A percentile compares a stretch with the other conserved stretches of the same genome.
Conservation (phyloP, 139 green algal genomes). For the Picochlorum sp. region DNA sequence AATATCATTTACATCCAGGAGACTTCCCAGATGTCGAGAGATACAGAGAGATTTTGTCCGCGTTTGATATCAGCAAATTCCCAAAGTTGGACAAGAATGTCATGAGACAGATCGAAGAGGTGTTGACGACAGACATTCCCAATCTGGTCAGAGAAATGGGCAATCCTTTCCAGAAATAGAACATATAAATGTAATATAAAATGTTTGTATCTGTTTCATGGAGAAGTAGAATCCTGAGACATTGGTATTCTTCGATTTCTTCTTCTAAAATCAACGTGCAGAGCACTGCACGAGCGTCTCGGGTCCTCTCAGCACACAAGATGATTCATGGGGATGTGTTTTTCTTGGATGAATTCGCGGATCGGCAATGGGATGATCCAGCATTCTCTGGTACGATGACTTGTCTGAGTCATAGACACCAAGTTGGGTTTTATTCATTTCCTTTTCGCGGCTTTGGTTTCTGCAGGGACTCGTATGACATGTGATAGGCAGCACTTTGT, state of each 20-base stretch:
- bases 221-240: too few species aligned
- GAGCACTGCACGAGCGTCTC: too few species aligned
- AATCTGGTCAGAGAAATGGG: conserved; percentile 78
- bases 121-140: conserved; percentile 79
- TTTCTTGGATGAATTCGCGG: conserved; percentile 77
- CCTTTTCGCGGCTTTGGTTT: not conserved
- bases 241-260: too few species aligned
- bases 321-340: conserved; percentile 43
- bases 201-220: too few species aligned
- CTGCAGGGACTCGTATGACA: conserved; percentile 10
- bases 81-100: conserved; percentile 58
- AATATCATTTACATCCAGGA: conserved; percentile 80
- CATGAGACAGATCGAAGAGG: conserved; percentile 68
- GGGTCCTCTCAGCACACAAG: too few species aligned
- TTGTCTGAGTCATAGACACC: too few species aligned
- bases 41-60: conserved; percentile 74
- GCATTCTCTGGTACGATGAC: conserved; percentile 21
- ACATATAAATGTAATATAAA: not conserved
- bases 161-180: conserved; percentile 58
- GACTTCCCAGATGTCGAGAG: conserved; percentile 83
- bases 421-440: too few species aligned
- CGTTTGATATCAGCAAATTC: conserved; percentile 77
- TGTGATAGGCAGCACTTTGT: conserved; percentile 47
- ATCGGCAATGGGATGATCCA: conserved; percentile 76
- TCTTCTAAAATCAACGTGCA: too few species aligned